Base-by-base conservation (phyloP, 2,329 filamentous ascomycete genomes). In the Cordyceps cateniannulata region DNA sequence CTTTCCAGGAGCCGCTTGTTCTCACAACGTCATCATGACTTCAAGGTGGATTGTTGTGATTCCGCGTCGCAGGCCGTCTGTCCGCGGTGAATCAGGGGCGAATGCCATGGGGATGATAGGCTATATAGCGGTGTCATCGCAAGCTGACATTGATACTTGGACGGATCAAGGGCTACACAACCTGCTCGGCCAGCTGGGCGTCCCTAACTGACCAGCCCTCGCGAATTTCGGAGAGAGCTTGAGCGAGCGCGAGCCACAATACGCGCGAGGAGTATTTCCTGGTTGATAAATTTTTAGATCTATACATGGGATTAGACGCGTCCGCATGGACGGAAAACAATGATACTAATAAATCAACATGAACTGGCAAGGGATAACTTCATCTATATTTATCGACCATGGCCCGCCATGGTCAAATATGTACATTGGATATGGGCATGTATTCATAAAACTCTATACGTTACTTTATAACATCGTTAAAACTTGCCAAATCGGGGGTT, bases 51-150 rank as follows among this genome's bases (percentile, higher is more conserved):
- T 82, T 24, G 65, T 81, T n/a, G 74, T 81, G 2, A 72, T 81
- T 25, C 79, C 80, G 3, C 69, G 80, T 25, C 69, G 72, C 16
- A 66, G 62, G 4, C 73, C 69, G 0, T 71, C 68, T 0, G 69
- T 73, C 18, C 66, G 71, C 10, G 53, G 27, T 10, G 74, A 72
- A 0, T 69, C 73, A 1, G 77, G 73, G 45, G 76, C 75, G 1
- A 81, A 81, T 64, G 71, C 78, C 0, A 71, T 73, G 1, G 78
- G 77, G 1, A 81, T 81, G 78, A 57, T 81, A 54, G 80, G 80
- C 7, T 48, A 53, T 49, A 59, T 62, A n/a, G 54, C 49, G 16
- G 60, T 62, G 14, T 45, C 60, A 2, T 58, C 54, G 25, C 24
- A 62, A 45, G 40, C n/a, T 10, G 60, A 54, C 9, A 54, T 59